phyloP scores from a whole-genome alignment of 1,284 basidiomycete genomes.

The Fistulinella cinereoalba region DNA sequence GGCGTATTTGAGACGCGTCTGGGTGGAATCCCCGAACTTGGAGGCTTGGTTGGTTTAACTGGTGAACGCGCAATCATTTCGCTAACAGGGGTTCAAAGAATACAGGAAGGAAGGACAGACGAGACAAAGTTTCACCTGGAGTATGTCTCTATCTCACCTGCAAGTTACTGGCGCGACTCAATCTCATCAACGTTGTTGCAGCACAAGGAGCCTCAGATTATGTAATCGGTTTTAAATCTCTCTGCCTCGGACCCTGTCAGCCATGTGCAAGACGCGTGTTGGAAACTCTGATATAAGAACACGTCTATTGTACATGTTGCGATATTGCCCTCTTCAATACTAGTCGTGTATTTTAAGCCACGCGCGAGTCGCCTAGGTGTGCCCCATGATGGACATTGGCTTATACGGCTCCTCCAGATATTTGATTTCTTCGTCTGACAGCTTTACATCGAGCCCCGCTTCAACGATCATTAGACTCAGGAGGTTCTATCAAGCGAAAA shows the following conservation, averaged over 20 bases:
- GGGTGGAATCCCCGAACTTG: slow-evolving; percentile 8
- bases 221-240: not conserved
- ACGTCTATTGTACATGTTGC: too few species aligned
- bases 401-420: slow-evolving; percentile 45
- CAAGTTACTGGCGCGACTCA: too few species aligned
- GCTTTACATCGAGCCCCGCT: slow-evolving; percentile 37
- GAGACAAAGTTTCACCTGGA: too few species aligned
- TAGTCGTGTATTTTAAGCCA: too few species aligned
- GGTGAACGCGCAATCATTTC: slow-evolving; percentile 30
- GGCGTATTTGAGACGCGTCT: slow-evolving; percentile 25
- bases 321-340: too few species aligned
- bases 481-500: not conserved
- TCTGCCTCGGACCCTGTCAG: too few species aligned
- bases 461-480: slow-evolving; percentile 4
- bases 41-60: slow-evolving; percentile 19
- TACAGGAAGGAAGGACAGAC: too few species aligned
- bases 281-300: too few species aligned
- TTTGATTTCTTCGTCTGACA: slow-evolving; percentile 48
- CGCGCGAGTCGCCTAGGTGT: slow-evolving; percentile 17
- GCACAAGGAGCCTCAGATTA: too few species aligned
- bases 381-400: slow-evolving; percentile 38
- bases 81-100: too few species aligned
- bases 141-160: not conserved
- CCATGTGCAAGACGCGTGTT: too few species aligned
- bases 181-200: too few species aligned